These are phyloP conservation scores for Eruca vesicaria DNA, from an alignment of 441 rosid genomes.

Conservation along the genomic window DNA sequence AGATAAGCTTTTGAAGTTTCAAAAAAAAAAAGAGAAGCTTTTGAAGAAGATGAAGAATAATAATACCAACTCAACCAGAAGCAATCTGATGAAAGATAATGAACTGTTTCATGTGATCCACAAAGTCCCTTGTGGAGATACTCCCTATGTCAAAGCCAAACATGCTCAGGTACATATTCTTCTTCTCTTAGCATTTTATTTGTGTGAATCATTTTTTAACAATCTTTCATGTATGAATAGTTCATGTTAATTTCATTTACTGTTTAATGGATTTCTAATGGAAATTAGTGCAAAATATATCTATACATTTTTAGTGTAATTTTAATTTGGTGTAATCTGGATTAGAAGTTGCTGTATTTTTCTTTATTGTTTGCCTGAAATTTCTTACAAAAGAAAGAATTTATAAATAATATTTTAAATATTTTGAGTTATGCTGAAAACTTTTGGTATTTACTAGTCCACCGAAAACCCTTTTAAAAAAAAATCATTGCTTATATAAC, in stretches of 20 bases:
- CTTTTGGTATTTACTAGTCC: neutral
- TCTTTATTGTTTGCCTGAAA: neutral
- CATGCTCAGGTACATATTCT: too few relatives aligned
- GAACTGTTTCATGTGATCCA: constrained; percentile 60
- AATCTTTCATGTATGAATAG: neutral
- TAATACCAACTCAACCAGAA: constrained; percentile 14
- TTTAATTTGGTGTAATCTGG: neutral
- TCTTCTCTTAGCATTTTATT: neutral
- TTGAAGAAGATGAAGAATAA: constrained; percentile 20
- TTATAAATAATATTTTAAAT: neutral
- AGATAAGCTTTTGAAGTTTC: too few relatives aligned
- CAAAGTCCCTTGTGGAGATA: constrained; percentile 62
- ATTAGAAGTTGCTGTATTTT: neutral
- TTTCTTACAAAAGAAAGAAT: neutral
- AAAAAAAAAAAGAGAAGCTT: constrained; percentile 33
- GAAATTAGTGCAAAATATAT: too few relatives aligned
- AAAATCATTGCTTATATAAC: neutral
- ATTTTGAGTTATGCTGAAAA: neutral
- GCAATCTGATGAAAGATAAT: constrained; percentile 28
- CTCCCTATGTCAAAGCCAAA: neutral
- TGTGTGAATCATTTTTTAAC: neutral
- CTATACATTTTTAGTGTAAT: neutral
- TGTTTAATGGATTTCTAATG: neutral
- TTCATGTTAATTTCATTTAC: neutral
- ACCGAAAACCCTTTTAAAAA: neutral